Base-by-base conservation (phyloP, 1,284 basidiomycete species). In the Apiotrichum siamense region DNA sequence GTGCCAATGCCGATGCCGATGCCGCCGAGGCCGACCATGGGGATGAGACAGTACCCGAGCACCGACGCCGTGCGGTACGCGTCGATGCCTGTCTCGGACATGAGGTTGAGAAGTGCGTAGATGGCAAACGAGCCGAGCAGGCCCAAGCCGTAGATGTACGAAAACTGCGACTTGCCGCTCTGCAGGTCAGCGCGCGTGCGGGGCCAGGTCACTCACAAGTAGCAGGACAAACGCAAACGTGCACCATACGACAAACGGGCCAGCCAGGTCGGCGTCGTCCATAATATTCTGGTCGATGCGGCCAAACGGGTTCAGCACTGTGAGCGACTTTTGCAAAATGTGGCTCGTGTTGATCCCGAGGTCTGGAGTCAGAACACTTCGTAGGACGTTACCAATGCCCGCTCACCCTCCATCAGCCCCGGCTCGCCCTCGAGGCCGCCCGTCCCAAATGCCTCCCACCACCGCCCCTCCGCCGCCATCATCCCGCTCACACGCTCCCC, bases 151-250 rank as follows among this genome's bases (percentile, higher is more conserved):
- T 99, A 99, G 60, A 98, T 97, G 75, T 97, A 97, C 26, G 90
- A 92, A 74, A 99, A 99, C 71, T 97, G 96, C 9, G 91, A 89
- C 78, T 97, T 97, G 57, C 96, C 96, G 15, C 91, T 92, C 92
- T 97, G 69, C 15, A 33, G 17, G 43, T 29, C 20, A 49, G 50
- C n/a, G 7, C 42, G 33, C 3, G 21, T 36, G 7, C 18, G 42
- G 25, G 27, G 15, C 9, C 41, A 23, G 2, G 31, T 7, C 3
- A 83, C 89, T 66, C 59, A 94, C 92, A 57, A 97, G 82, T 42
- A 97, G 80, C 6, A 97, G 80, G 67, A 88, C 90, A 44, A 86
- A 86, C 15, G 86, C 94, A 73, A 98, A 97, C 65, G 89, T 89
- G 68, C 77, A 88, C 67, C 86, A 86, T 76, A 97, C 97, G 13